Evolutionary conservation across 2,329 filamentous ascomycete species (phyloP).

Genomic region (Knoxdaviesia proteae): DNA sequence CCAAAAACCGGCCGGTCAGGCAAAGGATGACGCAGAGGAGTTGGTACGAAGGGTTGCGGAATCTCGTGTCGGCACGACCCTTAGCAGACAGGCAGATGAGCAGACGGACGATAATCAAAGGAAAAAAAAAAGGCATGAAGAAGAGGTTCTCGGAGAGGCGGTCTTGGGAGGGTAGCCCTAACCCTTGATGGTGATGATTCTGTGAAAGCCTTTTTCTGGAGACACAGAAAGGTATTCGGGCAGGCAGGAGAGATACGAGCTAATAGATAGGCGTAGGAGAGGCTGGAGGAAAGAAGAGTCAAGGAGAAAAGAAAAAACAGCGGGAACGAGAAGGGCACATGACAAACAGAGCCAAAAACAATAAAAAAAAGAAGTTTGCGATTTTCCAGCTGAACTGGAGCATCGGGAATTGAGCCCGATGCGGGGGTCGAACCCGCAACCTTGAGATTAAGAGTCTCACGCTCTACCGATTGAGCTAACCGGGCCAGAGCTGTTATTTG

Average conservation of each 20-base stretch:
- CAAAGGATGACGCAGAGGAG: too few species aligned
- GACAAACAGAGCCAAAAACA: neutral
- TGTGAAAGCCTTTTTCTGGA: too few species aligned
- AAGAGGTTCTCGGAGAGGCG: neutral
- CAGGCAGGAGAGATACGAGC: too few species aligned
- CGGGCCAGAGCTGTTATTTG: constrained; percentile 14
- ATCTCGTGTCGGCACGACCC: too few species aligned
- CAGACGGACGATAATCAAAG: too few species aligned
- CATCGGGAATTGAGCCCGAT: constrained; percentile 7
- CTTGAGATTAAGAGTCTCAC: constrained; percentile 43
- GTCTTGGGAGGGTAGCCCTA: too few species aligned
- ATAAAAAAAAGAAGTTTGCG: neutral
- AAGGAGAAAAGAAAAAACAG: neutral
- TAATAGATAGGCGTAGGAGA: neutral
- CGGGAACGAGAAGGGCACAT: neutral
- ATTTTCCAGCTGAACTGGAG: constrained; percentile 4
- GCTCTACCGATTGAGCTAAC: constrained; percentile 54
- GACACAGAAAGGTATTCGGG: too few species aligned
- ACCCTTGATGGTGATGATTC: too few species aligned
- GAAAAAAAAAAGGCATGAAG: neutral
- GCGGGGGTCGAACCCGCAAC: constrained; percentile 20
- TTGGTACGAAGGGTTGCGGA: too few species aligned
- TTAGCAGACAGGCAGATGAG: too few species aligned
- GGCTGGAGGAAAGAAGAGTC: neutral
- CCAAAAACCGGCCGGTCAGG: too few species aligned